Base-by-base conservation (phyloP, 2,329 filamentous ascomycete species). In the Scedosporium dehoogii region DNA sequence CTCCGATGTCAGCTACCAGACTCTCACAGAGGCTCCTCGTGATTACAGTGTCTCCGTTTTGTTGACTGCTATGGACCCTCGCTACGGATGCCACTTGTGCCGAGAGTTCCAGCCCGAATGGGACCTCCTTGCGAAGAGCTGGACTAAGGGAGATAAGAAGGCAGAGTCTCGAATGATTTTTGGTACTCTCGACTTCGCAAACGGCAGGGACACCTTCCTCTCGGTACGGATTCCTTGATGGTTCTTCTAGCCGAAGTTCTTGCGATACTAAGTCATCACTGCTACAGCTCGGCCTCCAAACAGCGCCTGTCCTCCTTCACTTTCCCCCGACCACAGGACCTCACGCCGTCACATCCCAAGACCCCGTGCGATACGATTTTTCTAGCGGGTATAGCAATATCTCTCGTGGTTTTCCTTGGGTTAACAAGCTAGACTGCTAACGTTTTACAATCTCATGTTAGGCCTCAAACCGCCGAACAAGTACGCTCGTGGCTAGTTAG, bases 81-180 rank as follows among this genome's bases (percentile, higher is more conserved):
- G 91, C 63, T 97, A 90, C 72, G 90, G 89, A 64, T 99, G 94
- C 73, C 80, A 86, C 67, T 80, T 97, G 58, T 99, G 94, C 75
- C 84, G 86, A 60, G 91, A 96, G 61, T 96, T 99, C 74, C 90
- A 96, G 73, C 89, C 92, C 1, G 94, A 99, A 76, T 99, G 92
- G 89, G 90, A 96, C 62, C 75, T 97, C 61, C 77, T 99, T 62
- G 85, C 85, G 61, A 90, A 86, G 74, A 94, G 90, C 76, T 99
- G 94, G 94, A 81, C 81, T 65, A 91, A 89, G 73, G 92, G 90
- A 6, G 90, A 96, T 74, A 91, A 88, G 78, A 79, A 84, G 64
- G 88, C 81, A 61, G 82, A 90, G 67, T 88, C 86, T 29, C 83
- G 88, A 65, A 70, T 96, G 66, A 73, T 97, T 55, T 96, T 93